Evolutionary conservation across 2,329 filamentous ascomycete genomes (phyloP), one percentile per base, ranked within the genome.

Genomic region (Camptophora hylomeconis): DNA sequence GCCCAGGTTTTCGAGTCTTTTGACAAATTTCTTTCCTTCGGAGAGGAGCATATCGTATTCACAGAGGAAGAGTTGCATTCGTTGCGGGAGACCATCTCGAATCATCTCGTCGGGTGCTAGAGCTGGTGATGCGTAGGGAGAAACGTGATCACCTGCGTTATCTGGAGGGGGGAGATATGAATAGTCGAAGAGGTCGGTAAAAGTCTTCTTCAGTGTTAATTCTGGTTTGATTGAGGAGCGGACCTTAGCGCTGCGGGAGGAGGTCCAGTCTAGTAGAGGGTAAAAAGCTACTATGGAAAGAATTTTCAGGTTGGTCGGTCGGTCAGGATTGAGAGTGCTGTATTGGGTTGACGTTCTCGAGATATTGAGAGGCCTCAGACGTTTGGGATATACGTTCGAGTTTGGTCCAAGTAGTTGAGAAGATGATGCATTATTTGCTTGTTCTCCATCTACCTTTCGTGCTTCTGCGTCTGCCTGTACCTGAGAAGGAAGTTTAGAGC

Each of bases 11-110:
- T 60, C 45, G 18, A 64, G 39, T 8, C 54, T 49, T 8, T 54
- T 48, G 24, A 58, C 52, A 30, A 64, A 63, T 2, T 40, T 36
- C 37, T 60, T 53, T 5, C 68, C 72, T 46, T 76, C 72, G 9
- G 63, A 61, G n/a, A 74, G 56, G 9, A 76, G 53, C 71, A 75
- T 75, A 45, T 76, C 72, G 66, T 67, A 75, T 46, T 76, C 72
- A 46, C 72, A 75, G 23, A 69, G 66, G 45, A 68, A 71, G 40
- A 75, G 51, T 33, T 72, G 69, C 25, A 75, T 64, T 33, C 74
- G 64, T n/a, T 65, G 54, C 0, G 72, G 72, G 1, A 76, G 48
- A 2, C 58, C 59, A 13, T 60, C 58, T 16, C 49, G 44, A n/a
- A 76, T 58, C 44, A 70, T 61, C 16, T 58, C 49, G 12, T 63